Base-by-base conservation (phyloP, 306 rosid genomes). In the Acacia confusa region DNA sequence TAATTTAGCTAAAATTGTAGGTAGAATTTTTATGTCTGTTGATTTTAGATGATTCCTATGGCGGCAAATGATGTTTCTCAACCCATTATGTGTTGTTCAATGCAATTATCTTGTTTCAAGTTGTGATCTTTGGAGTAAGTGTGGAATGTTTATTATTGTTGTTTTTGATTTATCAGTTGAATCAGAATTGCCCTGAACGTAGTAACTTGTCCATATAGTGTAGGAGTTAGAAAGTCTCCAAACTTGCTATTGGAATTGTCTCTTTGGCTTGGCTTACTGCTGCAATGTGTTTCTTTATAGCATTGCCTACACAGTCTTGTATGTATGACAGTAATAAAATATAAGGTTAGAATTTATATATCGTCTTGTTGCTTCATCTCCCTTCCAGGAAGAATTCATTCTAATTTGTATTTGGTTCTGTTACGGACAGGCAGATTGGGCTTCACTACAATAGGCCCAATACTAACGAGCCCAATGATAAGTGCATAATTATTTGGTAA, bases 11-110 rank as follows among this genome's bases (percentile, higher is more conserved):
- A 45, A 45, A 45, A 45, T 45, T 45, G 52, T 45, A n/a, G n/a
- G n/a, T n/a, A n/a, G n/a, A n/a, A n/a, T n/a, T n/a, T n/a, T 70
- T 8, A n/a, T 61, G 70, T 53, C 19, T 57, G 19, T 57, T 22
- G 65, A 22, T 55, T 86, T 78, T 88, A 94, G 98, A 94, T 92
- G 98, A 94, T 92, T 75, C 98, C 98, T 22, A 97, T 94, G 9
- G 98, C 98, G n/a, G 89, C 92, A 50, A 94, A 92, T 74, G 98
- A 94, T 88, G 97, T 94, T 94, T 94, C 84, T 91, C 98, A 24
- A 72, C 75, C 76, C 97, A 94, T 72, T 97, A 97, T 64, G 98
- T 94, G 83, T 74, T 94, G 2, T 68, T 94, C 66, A 90, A 95
- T 2, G 89, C 90, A 74, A 34, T 95, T 53, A 84, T 87, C 25